Percentiles rank a stretch among this genome's conserved stretches.
phyloP scores from a whole-genome alignment of 257 asterid genomes.

The Dorcoceras hygrometricum region DNA sequence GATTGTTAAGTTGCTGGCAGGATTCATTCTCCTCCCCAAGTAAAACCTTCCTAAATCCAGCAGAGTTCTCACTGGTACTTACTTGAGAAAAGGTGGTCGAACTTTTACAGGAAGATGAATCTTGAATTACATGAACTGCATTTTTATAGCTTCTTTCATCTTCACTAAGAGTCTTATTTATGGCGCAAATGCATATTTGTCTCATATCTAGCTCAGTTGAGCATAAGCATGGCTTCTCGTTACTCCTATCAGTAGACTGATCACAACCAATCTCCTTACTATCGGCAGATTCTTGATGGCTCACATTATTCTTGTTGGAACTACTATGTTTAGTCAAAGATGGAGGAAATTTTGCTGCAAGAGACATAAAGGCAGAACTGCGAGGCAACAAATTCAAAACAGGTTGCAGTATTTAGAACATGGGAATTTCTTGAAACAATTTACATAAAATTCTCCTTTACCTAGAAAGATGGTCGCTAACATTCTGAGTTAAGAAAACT shows the following conservation, averaged over 20 bases:
- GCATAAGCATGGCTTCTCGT: neutral
- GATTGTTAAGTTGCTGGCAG: neutral
- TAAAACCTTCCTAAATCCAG: neutral
- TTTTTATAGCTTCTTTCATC: no score
- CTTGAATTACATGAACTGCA: neutral
- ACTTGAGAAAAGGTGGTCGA: neutral
- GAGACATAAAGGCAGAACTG: conserved; percentile 57
- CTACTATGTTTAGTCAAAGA: conserved; percentile 16
- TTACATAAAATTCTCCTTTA: conserved; percentile 22
- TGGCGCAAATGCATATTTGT: neutral
- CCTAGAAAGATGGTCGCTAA: conserved; percentile 52
- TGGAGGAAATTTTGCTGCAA: conserved; percentile 43
- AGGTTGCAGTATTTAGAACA: neutral
- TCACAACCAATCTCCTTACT: neutral
- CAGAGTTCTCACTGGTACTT: neutral
- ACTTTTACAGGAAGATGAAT: neutral
- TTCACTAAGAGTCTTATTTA: no score
- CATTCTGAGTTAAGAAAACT: conserved; percentile 64
- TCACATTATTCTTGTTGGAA: neutral
- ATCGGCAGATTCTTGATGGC: neutral
- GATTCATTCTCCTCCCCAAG: neutral
- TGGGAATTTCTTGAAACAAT: neutral
- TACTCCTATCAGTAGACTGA: neutral
- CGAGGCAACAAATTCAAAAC: conserved; percentile 8
- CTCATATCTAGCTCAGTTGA: neutral